phyloP scores from a whole-genome alignment of 2,329 filamentous ascomycete species.

The Talaromyces sp. region DNA sequence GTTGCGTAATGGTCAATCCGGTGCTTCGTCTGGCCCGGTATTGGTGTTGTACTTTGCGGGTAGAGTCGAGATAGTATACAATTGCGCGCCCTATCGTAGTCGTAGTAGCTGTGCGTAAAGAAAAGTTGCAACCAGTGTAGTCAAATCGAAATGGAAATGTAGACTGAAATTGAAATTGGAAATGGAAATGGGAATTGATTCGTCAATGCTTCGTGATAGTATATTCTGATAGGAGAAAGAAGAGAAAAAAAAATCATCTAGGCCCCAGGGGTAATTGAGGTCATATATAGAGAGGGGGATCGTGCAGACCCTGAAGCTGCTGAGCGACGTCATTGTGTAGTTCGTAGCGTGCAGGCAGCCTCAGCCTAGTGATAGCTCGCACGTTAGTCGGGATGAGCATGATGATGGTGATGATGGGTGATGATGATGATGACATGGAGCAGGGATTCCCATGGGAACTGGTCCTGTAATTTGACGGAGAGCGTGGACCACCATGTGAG shows the following conservation, averaged over 20 bases:
- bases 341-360: too few species aligned
- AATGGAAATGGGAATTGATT: conserved; percentile 7
- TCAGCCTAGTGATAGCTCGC: too few species aligned
- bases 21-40: not conserved
- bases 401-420: too few species aligned
- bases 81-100: not conserved
- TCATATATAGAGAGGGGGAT: not conserved
- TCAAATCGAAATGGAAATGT: not conserved
- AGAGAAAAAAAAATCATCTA: not conserved
- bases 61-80: not conserved
- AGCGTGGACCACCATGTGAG: too few species aligned
- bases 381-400: too few species aligned
- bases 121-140: conserved; percentile 12
- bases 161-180: too few species aligned
- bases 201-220: conserved; percentile 5
- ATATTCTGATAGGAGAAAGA: not conserved
- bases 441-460: conserved; percentile 1
- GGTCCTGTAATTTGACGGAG: not conserved
- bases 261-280: not conserved
- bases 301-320: not conserved
- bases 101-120: not conserved
- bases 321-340: not conserved
- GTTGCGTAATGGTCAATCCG: not conserved
- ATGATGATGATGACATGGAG: not conserved
- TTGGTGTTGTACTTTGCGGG: not conserved